Evolutionary conservation across 2,329 filamentous ascomycete genomes (phyloP).

Genomic region (Lecanicillium sp.): DNA sequence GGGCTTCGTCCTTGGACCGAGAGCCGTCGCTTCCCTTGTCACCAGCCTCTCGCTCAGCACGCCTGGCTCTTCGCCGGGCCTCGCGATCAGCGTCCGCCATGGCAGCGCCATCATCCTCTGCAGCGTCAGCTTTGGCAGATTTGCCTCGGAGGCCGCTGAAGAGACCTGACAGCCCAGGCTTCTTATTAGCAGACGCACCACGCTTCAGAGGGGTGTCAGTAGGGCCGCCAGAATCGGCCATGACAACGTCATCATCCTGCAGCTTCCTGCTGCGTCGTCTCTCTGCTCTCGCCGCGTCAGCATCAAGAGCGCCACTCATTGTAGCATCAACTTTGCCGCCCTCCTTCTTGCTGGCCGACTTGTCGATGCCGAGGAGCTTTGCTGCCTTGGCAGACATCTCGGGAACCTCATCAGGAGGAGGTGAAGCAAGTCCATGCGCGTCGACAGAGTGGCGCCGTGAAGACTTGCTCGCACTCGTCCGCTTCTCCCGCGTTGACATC

Average conservation of each 20-base stretch:
- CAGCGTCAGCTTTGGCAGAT: slow-evolving; percentile 35
- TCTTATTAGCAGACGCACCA: slow-evolving; percentile 33
- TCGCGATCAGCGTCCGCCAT: slow-evolving; percentile 49
- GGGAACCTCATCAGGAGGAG: slow-evolving; percentile 60
- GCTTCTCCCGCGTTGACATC: slow-evolving; percentile 59
- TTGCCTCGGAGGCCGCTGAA: slow-evolving; percentile 51
- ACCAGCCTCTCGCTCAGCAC: slow-evolving; percentile 41
- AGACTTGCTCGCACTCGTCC: slow-evolving; percentile 45
- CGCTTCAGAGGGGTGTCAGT: slow-evolving; percentile 25
- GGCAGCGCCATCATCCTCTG: slow-evolving; percentile 39
- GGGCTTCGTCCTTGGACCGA: slow-evolving; percentile 46
- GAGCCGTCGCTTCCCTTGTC: slow-evolving; percentile 37
- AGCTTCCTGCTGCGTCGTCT: slow-evolving; percentile 24
- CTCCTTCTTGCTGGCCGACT: slow-evolving; percentile 32
- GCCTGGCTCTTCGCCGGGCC: slow-evolving; percentile 51
- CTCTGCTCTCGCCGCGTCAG: slow-evolving; percentile 26
- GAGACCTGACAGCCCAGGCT: slow-evolving; percentile 48
- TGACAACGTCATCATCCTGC: slow-evolving; percentile 31
- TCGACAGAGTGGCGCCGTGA: slow-evolving; percentile 65
- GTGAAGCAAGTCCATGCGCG: slow-evolving; percentile 57
- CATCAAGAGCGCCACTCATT: slow-evolving; percentile 34
- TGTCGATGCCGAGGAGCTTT: slow-evolving; percentile 58
- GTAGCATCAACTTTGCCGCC: slow-evolving; percentile 39
- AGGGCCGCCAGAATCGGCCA: slow-evolving; percentile 25
- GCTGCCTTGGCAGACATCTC: slow-evolving; percentile 69